Base-by-base conservation (phyloP, 2,329 filamentous ascomycete genomes). In the Diaporthe citri region DNA sequence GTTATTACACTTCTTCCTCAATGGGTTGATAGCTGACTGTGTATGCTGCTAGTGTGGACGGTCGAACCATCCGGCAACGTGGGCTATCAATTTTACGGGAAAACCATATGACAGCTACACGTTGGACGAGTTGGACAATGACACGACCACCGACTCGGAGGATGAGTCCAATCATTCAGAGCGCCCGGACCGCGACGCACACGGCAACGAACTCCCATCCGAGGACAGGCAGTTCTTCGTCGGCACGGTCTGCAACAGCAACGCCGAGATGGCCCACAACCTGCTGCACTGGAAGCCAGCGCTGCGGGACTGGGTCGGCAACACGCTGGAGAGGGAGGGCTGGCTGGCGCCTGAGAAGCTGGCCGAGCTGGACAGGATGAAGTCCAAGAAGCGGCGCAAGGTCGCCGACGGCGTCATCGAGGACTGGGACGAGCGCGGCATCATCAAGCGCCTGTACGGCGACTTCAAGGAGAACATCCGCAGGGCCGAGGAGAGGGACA, bases 211-310 rank as follows among this genome's bases (percentile, higher is more conserved):
- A 15, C 80, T 84, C 41, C 80, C 80, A 25, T 79, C 79, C 76
- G 82, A 77, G 66, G 84, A 76, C 82, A 91, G 78, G 36, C 74
- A 80, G 52, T 87, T 85, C 84, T 74, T 76, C 48, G 81, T 87
- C 17, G 86, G 86, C 43, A 78, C 77, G 17, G 81, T 83, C 17
- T 87, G 86, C 81, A 81, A 83, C 78, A 84, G 84, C 76, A 86
- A 89, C 64, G 93, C 94, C 0, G 87, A 91, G 77, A 92, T 92
- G 52, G 92, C 93, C 0, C 94, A 96, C 80, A 89, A 88, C 1
- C 87, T 96, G 4, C 88, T 91, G 6, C 94, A 97, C 83, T 96
- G 94, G 94, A 92, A 93, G 74, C 90, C 90, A 75, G 90, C 92
- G 60, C 89, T 96, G n/a, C 92, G 94, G 80, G 88, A 92, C 77